Percentiles rank a stretch among this genome's conserved stretches.
phyloP scores from a whole-genome alignment of 1,284 basidiomycete species.

The Apiotrichum siamense region DNA sequence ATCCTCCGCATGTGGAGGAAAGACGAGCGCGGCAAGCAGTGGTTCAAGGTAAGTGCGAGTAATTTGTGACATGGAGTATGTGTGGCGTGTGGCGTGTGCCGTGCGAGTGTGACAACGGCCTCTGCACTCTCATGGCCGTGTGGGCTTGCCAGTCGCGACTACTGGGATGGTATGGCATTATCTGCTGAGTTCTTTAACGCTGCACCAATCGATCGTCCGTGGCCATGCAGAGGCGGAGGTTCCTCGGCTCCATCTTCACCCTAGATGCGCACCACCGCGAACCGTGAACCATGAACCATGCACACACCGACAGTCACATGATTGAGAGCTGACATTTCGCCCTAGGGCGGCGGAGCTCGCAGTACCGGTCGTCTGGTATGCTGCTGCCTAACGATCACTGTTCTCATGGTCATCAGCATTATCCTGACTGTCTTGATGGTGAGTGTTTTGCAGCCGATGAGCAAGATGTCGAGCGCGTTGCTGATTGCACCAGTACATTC shows the following conservation, averaged over 20 bases:
- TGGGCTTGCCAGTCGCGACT: too few species aligned
- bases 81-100: background rate
- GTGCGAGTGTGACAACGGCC: too few species aligned
- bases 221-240: too few species aligned
- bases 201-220: too few species aligned
- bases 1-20: conserved; percentile 48
- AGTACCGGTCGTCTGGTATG: conserved; percentile 42
- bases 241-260: too few species aligned
- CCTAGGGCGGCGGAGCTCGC: conserved; percentile 40
- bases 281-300: too few species aligned
- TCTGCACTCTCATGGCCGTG: too few species aligned
- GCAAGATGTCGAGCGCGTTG: too few species aligned
- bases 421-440: conserved; percentile 67
- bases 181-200: too few species aligned
- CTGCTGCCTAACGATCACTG: conserved; percentile 47
- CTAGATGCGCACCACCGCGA: too few species aligned
- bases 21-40: conserved; percentile 46
- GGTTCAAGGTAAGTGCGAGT: conserved; percentile 41
- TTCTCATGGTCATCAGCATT: conserved; percentile 59
- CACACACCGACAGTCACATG: too few species aligned
- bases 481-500: conserved; percentile 58
- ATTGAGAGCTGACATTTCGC: conserved; percentile 5
- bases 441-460: conserved; percentile 41
- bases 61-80: conserved; percentile 1
- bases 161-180: too few species aligned